A percentile compares a stretch with the other conserved stretches of the same genome.
Evolutionary conservation across 495 filamentous ascomycete species (phyloP).

Genomic region (Penicillium coffeae): DNA sequence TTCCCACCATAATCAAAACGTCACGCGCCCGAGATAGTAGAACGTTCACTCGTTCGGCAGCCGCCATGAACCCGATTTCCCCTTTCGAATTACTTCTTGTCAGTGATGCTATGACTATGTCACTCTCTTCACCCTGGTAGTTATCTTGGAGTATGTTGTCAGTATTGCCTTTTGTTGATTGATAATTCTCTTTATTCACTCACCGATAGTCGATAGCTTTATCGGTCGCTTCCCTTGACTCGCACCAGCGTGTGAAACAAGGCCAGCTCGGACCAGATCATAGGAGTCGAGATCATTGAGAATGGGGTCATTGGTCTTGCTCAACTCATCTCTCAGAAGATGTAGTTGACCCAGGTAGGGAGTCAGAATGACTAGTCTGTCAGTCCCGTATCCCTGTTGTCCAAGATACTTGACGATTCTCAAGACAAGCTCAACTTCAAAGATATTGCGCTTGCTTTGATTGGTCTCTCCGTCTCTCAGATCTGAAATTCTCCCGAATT

Average conservation of each 20-base stretch:
- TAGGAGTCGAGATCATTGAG: conserved; percentile 68
- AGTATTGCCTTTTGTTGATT: background rate
- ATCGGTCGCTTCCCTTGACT: conserved; percentile 49
- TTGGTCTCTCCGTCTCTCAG: conserved; percentile 46
- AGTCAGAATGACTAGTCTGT: conserved; percentile 66
- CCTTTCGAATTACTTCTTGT: conserved; percentile 65
- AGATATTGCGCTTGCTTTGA: conserved; percentile 58
- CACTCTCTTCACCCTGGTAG: conserved; percentile 80
- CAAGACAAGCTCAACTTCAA: conserved; percentile 65
- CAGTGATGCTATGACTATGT: conserved; percentile 71
- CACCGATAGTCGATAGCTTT: conserved; percentile 64
- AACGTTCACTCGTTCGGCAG: conserved; percentile 77
- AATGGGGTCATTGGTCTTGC: conserved; percentile 54
- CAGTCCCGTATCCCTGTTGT: conserved; percentile 70
- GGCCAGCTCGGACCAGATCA: conserved; percentile 63
- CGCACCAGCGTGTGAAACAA: conserved; percentile 53
- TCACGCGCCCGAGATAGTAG: conserved; percentile 67
- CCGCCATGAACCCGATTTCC: conserved; percentile 67
- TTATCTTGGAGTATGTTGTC: conserved; percentile 63
- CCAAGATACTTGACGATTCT: conserved; percentile 67
- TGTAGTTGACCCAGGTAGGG: conserved; percentile 71
- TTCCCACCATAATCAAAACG: conserved; percentile 83
- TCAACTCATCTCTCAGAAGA: conserved; percentile 51
- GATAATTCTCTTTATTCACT: background rate
- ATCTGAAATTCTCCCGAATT: conserved; percentile 39